These are phyloP conservation scores for Termitomyces sp. DNA, from an alignment of 768 basidiomycete genomes.

Conservation along the genomic window DNA sequence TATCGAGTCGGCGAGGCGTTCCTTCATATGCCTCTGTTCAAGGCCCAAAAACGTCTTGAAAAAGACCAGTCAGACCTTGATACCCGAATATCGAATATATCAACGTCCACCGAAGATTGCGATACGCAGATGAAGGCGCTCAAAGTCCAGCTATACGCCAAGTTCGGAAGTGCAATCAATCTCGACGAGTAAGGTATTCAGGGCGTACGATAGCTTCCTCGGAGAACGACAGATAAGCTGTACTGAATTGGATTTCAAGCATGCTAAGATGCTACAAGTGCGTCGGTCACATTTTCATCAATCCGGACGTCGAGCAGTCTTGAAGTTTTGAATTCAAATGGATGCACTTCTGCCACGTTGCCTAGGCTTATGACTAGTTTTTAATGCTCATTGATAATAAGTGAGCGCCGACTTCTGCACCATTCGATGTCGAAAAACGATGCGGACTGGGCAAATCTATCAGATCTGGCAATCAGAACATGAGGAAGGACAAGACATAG, in stretches of 20 bases:
- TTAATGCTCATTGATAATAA: neutral
- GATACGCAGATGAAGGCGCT: constrained; percentile 75
- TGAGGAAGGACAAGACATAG: neutral
- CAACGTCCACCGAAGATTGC: constrained; percentile 53
- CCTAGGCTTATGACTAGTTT: neutral
- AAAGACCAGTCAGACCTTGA: constrained; percentile 60
- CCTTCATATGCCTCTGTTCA: constrained; percentile 65
- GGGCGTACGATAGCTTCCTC: neutral
- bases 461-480: too few relatives aligned
- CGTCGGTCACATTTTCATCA: neutral
- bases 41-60: constrained; percentile 68
- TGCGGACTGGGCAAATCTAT: neutral
- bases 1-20: constrained; percentile 92
- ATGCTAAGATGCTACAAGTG: neutral
- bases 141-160: constrained; percentile 77
- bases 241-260: neutral
- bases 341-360: neutral
- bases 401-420: neutral
- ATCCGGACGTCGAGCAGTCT: neutral
- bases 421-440: neutral
- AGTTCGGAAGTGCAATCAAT: constrained; percentile 92
- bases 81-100: constrained; percentile 43
- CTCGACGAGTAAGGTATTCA: constrained; percentile 60
- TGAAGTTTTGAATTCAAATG: neutral
- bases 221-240: neutral